These are phyloP conservation scores for Beauveria bassiana DNA, from an alignment of 2,329 filamentous ascomycete species.

Conservation along the genomic window DNA sequence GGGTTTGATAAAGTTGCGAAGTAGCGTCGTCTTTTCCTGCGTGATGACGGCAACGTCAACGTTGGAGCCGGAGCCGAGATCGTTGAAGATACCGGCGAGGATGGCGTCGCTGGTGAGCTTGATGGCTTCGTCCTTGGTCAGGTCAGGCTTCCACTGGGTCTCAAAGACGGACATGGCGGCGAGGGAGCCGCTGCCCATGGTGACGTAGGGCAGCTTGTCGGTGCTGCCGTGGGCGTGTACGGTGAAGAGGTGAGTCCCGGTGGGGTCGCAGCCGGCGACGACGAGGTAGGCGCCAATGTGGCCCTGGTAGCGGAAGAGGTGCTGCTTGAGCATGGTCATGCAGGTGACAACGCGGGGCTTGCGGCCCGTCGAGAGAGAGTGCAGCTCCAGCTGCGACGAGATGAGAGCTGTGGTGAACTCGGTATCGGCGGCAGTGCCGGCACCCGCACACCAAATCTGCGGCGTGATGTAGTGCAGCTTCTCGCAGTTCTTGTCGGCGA, in stretches of 20 bases:
- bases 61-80: slow-evolving; percentile 92
- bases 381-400: slow-evolving; percentile 96
- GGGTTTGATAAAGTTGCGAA: slow-evolving; percentile 88
- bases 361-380: slow-evolving; percentile 91
- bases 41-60: slow-evolving; percentile 96
- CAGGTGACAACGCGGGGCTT: slow-evolving; percentile 96
- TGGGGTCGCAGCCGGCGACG: slow-evolving; percentile 92
- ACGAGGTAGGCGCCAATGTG: slow-evolving; percentile 97
- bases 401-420: slow-evolving; percentile 99
- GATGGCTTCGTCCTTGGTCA: slow-evolving; percentile 75
- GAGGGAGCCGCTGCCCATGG: slow-evolving; percentile 93
- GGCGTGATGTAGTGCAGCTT: slow-evolving; percentile 98
- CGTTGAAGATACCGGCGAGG: slow-evolving; percentile 96
- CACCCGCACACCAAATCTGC: slow-evolving; percentile 98
- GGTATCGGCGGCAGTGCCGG: slow-evolving; percentile 94
- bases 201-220: slow-evolving; percentile 98
- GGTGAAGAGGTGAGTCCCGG: slow-evolving; percentile 90
- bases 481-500: slow-evolving; percentile 99
- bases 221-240: slow-evolving; percentile 97
- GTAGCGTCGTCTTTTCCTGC: slow-evolving; percentile 84
- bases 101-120: slow-evolving; percentile 81
- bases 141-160: slow-evolving; percentile 78
- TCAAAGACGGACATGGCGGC: slow-evolving; percentile 98
- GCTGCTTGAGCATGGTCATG: slow-evolving; percentile 99
- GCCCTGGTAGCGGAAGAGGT: slow-evolving; percentile 97